Evolutionary conservation across 805 yeast genomes (phyloP).

Genomic region (Dipodascus geniculatus): DNA sequence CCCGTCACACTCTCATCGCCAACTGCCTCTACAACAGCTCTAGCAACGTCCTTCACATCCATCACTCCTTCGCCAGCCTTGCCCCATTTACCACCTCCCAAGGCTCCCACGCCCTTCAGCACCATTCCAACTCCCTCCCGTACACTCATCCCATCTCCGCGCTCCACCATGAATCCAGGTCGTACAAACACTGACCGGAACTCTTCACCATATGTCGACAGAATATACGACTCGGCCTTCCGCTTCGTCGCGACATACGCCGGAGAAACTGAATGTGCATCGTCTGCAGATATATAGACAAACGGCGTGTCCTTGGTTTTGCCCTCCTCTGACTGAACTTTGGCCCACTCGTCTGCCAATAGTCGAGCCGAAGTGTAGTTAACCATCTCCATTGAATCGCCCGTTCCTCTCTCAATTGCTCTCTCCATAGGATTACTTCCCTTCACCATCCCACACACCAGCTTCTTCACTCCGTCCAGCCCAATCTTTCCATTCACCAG

Average conservation of each 20-base stretch:
- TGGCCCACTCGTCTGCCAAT: constrained; percentile 44
- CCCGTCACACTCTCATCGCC: constrained; percentile 42
- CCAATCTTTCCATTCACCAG: constrained; percentile 16
- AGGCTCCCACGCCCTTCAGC: constrained; percentile 34
- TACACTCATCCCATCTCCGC: constrained; percentile 18
- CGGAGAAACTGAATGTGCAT: constrained; percentile 46
- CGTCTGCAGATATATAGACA: constrained; percentile 75
- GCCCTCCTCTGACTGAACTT: constrained; percentile 15
- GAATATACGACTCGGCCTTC: constrained; percentile 45
- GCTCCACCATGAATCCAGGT: constrained; percentile 79
- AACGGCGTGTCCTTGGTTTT: constrained; percentile 26
- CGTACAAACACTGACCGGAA: constrained; percentile 56
- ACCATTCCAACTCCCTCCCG: constrained; percentile 34
- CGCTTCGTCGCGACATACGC: constrained; percentile 71
- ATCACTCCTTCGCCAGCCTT: constrained; percentile 30
- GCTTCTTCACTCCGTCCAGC: constrained; percentile 4
- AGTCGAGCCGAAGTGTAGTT: constrained; percentile 60
- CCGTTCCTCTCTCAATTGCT: constrained; percentile 15
- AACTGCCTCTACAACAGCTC: constrained; percentile 42
- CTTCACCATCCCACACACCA: constrained; percentile 20
- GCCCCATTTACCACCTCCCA: constrained; percentile 24
- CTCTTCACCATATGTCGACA: constrained; percentile 31
- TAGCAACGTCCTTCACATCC: constrained; percentile 52
- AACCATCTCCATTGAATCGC: constrained; percentile 44
- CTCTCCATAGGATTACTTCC: constrained; percentile 46